Evolutionary conservation across 1,284 basidiomycete species (phyloP), one percentile per base, ranked within the genome.

Genomic region (Cutaneotrichosporon sp.): DNA sequence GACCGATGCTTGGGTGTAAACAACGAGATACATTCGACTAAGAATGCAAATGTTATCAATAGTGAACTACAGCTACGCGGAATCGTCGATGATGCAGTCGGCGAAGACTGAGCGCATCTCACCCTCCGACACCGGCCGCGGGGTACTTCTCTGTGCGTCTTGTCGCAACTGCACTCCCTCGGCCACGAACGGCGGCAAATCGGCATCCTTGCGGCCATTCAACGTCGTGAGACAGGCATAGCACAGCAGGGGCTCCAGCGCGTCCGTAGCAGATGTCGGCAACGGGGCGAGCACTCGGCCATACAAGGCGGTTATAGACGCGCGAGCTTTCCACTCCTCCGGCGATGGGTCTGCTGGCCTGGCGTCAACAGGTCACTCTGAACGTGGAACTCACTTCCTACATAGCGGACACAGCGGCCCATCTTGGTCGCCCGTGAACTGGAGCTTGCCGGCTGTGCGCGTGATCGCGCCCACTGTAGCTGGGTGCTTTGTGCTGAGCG

Each of bases 381-480:
- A 34, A 19, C 20, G 6, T 7, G 14, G 6, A 11, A 75, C 82
- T 46, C 50, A 88, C 89, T 85, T 77, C 64, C 85, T 80, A 65
- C 90, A 93, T 3, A 91, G 70, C 5, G 82, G 74, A 66, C 90
- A 92, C 4, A 64, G 34, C 0, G 46, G 51, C 5, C 43, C 51
- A 12, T 66, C 64, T 0, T 74, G 75, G 9, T 72, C 73, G 0
- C 81, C 81, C 61, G 86, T 86, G 9, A 90, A 85, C 10, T 83
- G 80, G 31, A 93, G 76, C 72, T 93, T 93, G 22, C 80, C 84
- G 57, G 87, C 89, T 0, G 90, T 93, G 41, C 86, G 80, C 24
- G 84, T 84, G 50, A 93, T 89, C 0, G 90, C 86, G 7, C 88
- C 90, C 4, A 93, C 90, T 0, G 90, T 93, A 0, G 89, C 88